These are phyloP conservation scores for Mortierella sp. DNA, from an alignment of 371 early-diverging fungal species.

Conservation along the genomic window DNA sequence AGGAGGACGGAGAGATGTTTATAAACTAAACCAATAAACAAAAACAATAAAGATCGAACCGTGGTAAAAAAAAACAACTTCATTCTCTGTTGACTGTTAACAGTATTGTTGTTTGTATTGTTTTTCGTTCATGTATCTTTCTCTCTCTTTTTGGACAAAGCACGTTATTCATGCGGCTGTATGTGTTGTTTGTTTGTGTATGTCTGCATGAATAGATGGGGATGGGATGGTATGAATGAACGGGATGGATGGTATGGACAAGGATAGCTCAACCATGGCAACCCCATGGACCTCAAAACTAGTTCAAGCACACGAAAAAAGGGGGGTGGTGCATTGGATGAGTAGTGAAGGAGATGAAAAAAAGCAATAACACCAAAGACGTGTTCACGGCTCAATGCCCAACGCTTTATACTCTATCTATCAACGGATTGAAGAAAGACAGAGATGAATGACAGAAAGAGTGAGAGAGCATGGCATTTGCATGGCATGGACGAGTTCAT, in stretches of 20 bases:
- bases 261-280: neutral
- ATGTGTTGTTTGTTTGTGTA: neutral
- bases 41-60: too few species aligned
- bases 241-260: neutral
- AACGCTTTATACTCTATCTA: neutral
- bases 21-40: neutral
- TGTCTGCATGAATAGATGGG: slow-evolving; percentile 1
- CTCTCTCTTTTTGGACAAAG: neutral
- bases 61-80: neutral
- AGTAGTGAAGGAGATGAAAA: slow-evolving; percentile 2
- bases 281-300: neutral
- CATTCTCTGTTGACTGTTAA: neutral
- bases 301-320: neutral
- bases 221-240: neutral
- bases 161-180: slow-evolving; percentile 9
- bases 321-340: neutral
- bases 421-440: neutral
- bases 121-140: neutral
- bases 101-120: neutral
- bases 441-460: neutral
- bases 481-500: neutral
- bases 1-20: neutral
- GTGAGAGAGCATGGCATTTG: neutral
- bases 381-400: neutral
- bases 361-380: neutral